Evolutionary conservation across 805 yeast genomes (phyloP).

Genomic region (Metschnikowia gelsemii): DNA sequence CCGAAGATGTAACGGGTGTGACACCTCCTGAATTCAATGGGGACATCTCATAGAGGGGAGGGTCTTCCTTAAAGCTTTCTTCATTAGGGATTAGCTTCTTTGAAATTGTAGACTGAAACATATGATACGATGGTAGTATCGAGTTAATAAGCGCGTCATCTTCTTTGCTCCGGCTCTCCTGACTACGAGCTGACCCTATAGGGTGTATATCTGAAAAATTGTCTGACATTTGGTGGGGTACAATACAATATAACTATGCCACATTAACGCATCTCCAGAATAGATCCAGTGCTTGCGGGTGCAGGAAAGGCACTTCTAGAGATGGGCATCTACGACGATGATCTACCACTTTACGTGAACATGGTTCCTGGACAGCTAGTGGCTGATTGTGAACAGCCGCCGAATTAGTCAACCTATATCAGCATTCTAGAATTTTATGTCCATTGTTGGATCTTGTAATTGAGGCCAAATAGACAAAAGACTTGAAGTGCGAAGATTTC

Average conservation of each 20-base stretch:
- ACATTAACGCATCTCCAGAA: not conserved
- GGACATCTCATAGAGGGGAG: constrained; percentile 36
- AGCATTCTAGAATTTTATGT: too few relatives aligned
- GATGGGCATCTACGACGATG: not conserved
- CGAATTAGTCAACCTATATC: too few relatives aligned
- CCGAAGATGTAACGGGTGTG: constrained; percentile 15
- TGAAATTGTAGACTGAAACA: constrained; percentile 44
- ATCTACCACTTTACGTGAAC: too few relatives aligned
- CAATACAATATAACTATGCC: too few relatives aligned
- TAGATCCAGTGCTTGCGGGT: too few relatives aligned
- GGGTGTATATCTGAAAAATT: constrained; percentile 11
- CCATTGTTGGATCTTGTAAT: too few relatives aligned
- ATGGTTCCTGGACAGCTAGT: too few relatives aligned
- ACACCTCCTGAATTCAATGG: constrained; percentile 21
- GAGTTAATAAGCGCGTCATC: constrained; percentile 32
- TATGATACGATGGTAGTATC: constrained; percentile 45
- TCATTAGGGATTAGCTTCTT: constrained; percentile 36
- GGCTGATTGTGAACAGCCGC: too few relatives aligned
- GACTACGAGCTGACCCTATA: constrained; percentile 9
- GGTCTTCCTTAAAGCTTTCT: constrained; percentile 41
- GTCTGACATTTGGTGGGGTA: constrained; percentile 10
- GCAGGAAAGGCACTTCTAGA: not conserved
- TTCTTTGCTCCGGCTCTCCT: constrained; percentile 17
- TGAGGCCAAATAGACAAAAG: too few relatives aligned
- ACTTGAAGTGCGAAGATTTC: too few relatives aligned